Evolutionary conservation across 352 stramenopile species (phyloP).

Genomic region (Achlya hypogyna): DNA sequence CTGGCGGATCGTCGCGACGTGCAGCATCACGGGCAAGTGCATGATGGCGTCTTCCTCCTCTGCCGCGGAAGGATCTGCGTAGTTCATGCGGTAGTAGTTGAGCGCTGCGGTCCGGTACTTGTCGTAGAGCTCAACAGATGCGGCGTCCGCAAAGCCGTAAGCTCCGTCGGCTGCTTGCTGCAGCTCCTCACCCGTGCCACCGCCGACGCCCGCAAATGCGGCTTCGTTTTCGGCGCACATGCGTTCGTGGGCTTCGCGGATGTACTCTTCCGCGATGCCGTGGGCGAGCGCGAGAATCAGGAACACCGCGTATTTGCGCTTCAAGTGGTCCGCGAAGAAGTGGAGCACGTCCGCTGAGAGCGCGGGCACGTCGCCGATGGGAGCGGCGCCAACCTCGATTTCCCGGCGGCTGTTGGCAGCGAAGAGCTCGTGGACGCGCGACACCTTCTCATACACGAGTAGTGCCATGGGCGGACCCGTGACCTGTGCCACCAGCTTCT

Average conservation of each 20-base stretch:
- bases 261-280: conserved; percentile 64
- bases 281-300: conserved; percentile 72
- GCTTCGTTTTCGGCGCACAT: conserved; percentile 79
- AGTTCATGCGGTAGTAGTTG: conserved; percentile 85
- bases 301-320: conserved; percentile 83
- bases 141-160: conserved; percentile 67
- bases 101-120: conserved; percentile 73
- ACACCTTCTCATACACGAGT: conserved; percentile 83
- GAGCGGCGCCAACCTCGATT: conserved; percentile 42
- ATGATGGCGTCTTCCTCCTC: conserved; percentile 86
- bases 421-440: conserved; percentile 79
- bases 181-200: conserved; percentile 33
- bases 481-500: conserved; percentile 74
- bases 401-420: conserved; percentile 67
- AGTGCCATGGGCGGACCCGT: conserved; percentile 71
- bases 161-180: conserved; percentile 13
- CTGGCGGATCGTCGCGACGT: conserved; percentile 58
- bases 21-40: conserved; percentile 82
- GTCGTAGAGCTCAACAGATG: conserved; percentile 72
- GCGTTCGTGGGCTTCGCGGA: conserved; percentile 63
- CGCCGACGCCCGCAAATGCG: conserved; percentile 59
- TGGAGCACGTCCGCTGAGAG: conserved; percentile 57
- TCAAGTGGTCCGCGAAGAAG: conserved; percentile 79
- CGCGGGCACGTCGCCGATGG: conserved; percentile 24
- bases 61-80: conserved; percentile 54